Evolutionary conservation across 257 asterid genomes (phyloP).

Genomic region (Primulina eburnea): DNA sequence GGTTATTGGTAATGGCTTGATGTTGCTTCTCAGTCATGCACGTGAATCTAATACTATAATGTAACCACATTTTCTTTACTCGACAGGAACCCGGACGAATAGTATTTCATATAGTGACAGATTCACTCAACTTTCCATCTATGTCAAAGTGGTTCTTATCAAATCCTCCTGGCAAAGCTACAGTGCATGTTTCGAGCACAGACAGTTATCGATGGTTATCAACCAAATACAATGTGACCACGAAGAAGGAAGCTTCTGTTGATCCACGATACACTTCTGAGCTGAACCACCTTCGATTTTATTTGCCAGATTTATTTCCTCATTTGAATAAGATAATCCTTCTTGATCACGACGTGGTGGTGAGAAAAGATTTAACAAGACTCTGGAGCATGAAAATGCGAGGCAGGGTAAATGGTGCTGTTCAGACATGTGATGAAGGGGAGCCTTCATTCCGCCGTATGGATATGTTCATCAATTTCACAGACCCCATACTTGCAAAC

Average conservation of each 20-base stretch:
- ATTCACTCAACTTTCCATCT: slow-evolving; percentile 75
- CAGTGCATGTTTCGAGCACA: slow-evolving; percentile 61
- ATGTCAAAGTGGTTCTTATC: slow-evolving; percentile 89
- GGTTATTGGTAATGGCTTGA: slow-evolving; percentile 1
- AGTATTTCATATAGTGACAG: slow-evolving; percentile 84
- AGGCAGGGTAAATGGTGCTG: slow-evolving; percentile 88
- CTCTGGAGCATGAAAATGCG: slow-evolving; percentile 72
- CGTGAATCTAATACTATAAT: slow-evolving; percentile 3
- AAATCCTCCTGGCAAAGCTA: slow-evolving; percentile 76
- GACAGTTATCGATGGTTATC: slow-evolving; percentile 59
- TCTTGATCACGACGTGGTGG: slow-evolving; percentile 97
- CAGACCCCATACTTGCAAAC: slow-evolving; percentile 59
- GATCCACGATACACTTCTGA: slow-evolving; percentile 73
- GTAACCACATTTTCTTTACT: slow-evolving; percentile 19
- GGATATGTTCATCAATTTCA: slow-evolving; percentile 70
- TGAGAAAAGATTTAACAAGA: slow-evolving; percentile 68
- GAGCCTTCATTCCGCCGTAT: slow-evolving; percentile 71
- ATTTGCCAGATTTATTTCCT: slow-evolving; percentile 88
- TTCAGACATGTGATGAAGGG: slow-evolving; percentile 65
- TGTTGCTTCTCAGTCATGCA: slow-evolving; percentile 13
- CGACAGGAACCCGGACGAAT: slow-evolving; percentile 70
- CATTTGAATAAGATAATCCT: slow-evolving; percentile 64
- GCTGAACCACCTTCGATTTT: slow-evolving; percentile 85
- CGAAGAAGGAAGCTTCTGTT: slow-evolving; percentile 53
- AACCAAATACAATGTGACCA: slow-evolving; percentile 43